Base-by-base conservation (phyloP, 306 rosid genomes). In the Pueraria montana region DNA sequence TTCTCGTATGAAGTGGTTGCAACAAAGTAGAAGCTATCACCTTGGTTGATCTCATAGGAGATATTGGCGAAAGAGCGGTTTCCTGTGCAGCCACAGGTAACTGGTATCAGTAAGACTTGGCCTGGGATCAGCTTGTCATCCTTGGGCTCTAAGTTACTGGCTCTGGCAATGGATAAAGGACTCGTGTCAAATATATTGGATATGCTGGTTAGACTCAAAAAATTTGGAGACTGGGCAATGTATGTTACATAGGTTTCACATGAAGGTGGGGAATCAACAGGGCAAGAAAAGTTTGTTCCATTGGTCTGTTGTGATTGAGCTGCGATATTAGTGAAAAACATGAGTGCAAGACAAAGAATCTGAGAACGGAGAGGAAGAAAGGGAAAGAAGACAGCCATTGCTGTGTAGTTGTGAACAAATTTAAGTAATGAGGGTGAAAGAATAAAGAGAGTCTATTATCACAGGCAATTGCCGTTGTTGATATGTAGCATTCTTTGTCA, bases 171-270 rank as follows among this genome's bases (percentile, higher is more conserved):
- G 45, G 84, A 84, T 59, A 84, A 77, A 74, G 84, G 88, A 80
- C 89, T 81, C 20, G 83, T 86, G n/a, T 58, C 85, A 79, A 95
- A 95, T 23, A 95, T 72, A 76, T 87, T 72, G 68, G 95, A 87
- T 67, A 91, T 77, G 83, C 83, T 93, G 8, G 77, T 64, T 56
- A 89, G 81, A 63, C 86, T 82, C 85, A 87, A 65, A 30, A 84
- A 83, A 1, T 82, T 82, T 11, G 93, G 94, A 76, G 94, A 59
- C 42, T 68, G 82, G 0, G 93, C 84, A 53, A 77, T 79, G 91
- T 91, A 95, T 7, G 94, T 66, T 12, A 91, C 91, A n/a, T 93
- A 95, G 0, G 97, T 76, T 18, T 86, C 74, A 64, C 98, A 95
- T 0, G 87, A 79, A 74, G 89, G 40, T 24, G 84, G 80, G 53